Evolutionary conservation across 805 yeast species (phyloP).

Genomic region (Candida fluviatilis): DNA sequence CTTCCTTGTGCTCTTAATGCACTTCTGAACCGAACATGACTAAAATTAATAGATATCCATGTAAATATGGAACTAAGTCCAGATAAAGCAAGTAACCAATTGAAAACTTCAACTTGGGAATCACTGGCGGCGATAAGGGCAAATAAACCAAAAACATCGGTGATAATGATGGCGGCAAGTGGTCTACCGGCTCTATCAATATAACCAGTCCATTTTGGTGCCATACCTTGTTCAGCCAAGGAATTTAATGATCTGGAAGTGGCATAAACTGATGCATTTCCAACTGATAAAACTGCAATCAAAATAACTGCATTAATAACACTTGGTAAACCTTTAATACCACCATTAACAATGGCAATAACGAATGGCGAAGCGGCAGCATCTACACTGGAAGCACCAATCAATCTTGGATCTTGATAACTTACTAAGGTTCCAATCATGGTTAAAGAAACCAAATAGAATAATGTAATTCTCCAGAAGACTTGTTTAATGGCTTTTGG

Average conservation of each 20-base stretch:
- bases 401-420: slow-evolving; percentile 19
- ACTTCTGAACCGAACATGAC: slow-evolving; percentile 27
- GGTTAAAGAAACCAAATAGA: slow-evolving; percentile 28
- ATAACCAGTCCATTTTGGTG: slow-evolving; percentile 23
- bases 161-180: slow-evolving; percentile 21
- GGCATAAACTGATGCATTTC: slow-evolving; percentile 34
- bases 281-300: slow-evolving; percentile 30
- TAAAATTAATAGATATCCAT: slow-evolving; percentile 26
- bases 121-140: slow-evolving; percentile 24
- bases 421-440: slow-evolving; percentile 25
- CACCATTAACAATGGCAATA: slow-evolving; percentile 30
- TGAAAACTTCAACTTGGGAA: slow-evolving; percentile 20
- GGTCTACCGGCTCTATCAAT: slow-evolving; percentile 31
- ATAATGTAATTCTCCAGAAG: slow-evolving; percentile 35
- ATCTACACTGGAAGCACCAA: slow-evolving; percentile 45
- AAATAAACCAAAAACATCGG: slow-evolving; percentile 23
- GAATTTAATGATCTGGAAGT: slow-evolving; percentile 29
- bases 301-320: slow-evolving; percentile 31
- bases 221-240: slow-evolving; percentile 27
- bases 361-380: slow-evolving; percentile 45
- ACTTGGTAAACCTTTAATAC: slow-evolving; percentile 27
- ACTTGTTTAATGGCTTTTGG: slow-evolving; percentile 37
- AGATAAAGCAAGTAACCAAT: slow-evolving; percentile 27
- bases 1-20: slow-evolving; percentile 21
- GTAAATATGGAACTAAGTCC: slow-evolving; percentile 28